A percentile compares a stretch with the other conserved stretches of the same genome.
phyloP scores from a whole-genome alignment of 139 green algal genomes.

The Pleodorina starrii region DNA sequence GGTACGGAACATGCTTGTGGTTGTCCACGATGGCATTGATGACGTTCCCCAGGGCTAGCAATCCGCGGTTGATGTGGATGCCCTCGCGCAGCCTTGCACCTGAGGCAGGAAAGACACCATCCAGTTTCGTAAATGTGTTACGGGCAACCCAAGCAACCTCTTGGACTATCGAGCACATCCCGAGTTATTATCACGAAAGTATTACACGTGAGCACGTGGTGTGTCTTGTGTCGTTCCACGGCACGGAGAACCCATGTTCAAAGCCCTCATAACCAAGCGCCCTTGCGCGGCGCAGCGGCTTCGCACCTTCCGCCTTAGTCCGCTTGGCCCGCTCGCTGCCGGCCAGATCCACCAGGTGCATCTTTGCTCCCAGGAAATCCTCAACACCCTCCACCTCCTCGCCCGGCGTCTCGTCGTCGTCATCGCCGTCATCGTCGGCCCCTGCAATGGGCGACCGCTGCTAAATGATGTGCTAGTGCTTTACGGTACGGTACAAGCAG shows the following conservation, averaged over 20 bases:
- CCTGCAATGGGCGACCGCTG: not conserved
- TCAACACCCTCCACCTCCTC: constrained; percentile 64
- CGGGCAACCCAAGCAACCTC: too few relatives aligned
- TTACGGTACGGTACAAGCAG: not conserved
- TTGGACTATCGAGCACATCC: too few relatives aligned
- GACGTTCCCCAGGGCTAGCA: constrained; percentile 98
- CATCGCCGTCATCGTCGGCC: constrained; percentile 63
- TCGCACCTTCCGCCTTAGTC: constrained; percentile 89
- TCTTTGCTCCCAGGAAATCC: constrained; percentile 93
- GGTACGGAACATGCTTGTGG: constrained; percentile 80
- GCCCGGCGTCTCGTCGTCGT: constrained; percentile 54
- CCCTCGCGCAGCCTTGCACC: constrained; percentile 82
- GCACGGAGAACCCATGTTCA: too few relatives aligned
- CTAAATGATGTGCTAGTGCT: not conserved
- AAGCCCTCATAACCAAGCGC: too few relatives aligned
- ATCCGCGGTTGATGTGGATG: constrained; percentile 95
- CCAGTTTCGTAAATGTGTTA: too few relatives aligned
- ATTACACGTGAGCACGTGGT: not conserved
- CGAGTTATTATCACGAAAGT: not conserved
- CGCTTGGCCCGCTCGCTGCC: constrained; percentile 95
- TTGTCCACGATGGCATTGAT: constrained; percentile 94
- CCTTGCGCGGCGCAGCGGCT: too few relatives aligned
- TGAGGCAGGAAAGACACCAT: not conserved
- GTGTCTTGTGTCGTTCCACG: too few relatives aligned
- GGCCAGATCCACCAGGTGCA: constrained; percentile 94